Percentiles rank a stretch among this genome's conserved stretches.
Evolutionary conservation across 371 early-diverging fungal species (phyloP).

Genomic region (Rhizopus microsporus): DNA sequence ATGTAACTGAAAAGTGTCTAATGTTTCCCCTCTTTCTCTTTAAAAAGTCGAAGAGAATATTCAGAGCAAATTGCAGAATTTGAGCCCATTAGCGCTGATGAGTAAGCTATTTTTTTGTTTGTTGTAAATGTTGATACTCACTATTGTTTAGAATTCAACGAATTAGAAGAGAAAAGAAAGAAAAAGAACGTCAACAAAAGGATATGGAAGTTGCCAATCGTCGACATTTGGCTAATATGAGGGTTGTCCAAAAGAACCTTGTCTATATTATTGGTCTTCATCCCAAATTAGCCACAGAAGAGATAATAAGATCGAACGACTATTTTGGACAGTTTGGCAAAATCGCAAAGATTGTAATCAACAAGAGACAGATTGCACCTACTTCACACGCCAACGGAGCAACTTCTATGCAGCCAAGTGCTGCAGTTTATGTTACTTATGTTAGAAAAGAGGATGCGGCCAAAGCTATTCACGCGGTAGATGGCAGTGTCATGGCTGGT

Average conservation of each 20-base stretch:
- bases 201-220: conserved; percentile 87
- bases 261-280: conserved; percentile 95
- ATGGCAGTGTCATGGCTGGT: conserved; percentile 90
- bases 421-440: conserved; percentile 92
- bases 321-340: conserved; percentile 98
- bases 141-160: conserved; percentile 48
- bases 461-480: conserved; percentile 88
- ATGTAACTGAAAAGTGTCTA: neutral
- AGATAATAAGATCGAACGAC: conserved; percentile 80
- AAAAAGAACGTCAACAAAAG: conserved; percentile 86
- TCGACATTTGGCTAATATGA: conserved; percentile 85
- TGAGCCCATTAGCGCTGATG: conserved; percentile 85
- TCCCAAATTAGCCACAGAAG: conserved; percentile 82
- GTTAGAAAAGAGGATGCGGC: conserved; percentile 86
- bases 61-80: conserved; percentile 89
- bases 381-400: conserved; percentile 48
- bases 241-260: conserved; percentile 94
- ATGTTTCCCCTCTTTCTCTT: neutral
- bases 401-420: conserved; percentile 55
- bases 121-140: neutral
- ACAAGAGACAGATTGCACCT: conserved; percentile 65
- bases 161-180: conserved; percentile 78
- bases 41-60: conserved; percentile 69
- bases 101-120: conserved; percentile 24
- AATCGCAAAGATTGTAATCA: conserved; percentile 89